Conservation (phyloP, 2,329 filamentous ascomycete genomes). For the Beauveria sp. region DNA sequence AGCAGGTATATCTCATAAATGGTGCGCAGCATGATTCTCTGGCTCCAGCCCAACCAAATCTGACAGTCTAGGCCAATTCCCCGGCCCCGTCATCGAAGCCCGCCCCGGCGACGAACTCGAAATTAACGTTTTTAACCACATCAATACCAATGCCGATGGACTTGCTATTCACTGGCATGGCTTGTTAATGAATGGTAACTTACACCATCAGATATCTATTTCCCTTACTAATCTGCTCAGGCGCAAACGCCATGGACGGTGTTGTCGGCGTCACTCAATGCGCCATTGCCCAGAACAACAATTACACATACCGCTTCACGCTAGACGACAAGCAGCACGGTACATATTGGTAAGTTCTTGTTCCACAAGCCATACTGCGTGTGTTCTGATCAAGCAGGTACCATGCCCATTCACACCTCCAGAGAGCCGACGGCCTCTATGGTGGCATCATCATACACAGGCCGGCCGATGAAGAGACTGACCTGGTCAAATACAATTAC, state of each 20-base stretch:
- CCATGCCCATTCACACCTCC: slow-evolving; percentile 13
- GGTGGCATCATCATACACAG: slow-evolving; percentile 13
- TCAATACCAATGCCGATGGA: slow-evolving; percentile 22
- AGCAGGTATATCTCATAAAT: slow-evolving; percentile 42
- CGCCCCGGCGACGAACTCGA: slow-evolving; percentile 35
- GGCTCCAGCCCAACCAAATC: background rate
- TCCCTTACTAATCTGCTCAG: background rate
- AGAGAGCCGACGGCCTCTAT: slow-evolving; percentile 13
- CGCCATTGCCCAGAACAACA: slow-evolving; percentile 42
- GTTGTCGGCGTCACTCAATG: slow-evolving; percentile 43
- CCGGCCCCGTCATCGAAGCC: slow-evolving; percentile 37
- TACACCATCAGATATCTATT: background rate
- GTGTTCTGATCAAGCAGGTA: slow-evolving; percentile 36
- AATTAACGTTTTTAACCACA: slow-evolving; percentile 32
- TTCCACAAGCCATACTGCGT: too few relatives aligned
- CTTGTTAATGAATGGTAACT: slow-evolving; percentile 49
- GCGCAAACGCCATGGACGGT: slow-evolving; percentile 55
- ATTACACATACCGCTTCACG: slow-evolving; percentile 40
- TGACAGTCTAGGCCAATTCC: slow-evolving; percentile 32
- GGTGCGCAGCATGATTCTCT: slow-evolving; percentile 19
- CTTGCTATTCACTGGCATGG: slow-evolving; percentile 64
- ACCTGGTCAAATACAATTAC: slow-evolving; percentile 6
- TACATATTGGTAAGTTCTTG: slow-evolving; percentile 6
- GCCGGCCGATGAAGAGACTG: background rate
- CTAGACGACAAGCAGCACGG: slow-evolving; percentile 9